Evolutionary conservation across 768 basidiomycete species (phyloP), one percentile per base, ranked within the genome.

Genomic region (Rhizopogon sp.): DNA sequence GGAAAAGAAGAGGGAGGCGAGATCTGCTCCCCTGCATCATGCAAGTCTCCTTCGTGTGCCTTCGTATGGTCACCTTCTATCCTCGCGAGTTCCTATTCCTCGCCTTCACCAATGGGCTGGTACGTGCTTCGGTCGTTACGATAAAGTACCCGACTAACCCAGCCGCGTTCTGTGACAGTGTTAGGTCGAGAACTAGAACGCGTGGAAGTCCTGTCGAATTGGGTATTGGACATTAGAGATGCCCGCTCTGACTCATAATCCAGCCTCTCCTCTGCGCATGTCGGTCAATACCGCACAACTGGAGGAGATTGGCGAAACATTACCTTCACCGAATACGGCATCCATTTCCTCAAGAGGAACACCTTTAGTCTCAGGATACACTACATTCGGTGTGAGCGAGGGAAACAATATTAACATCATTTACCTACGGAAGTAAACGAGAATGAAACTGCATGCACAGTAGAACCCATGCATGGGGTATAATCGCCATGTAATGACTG

Each of bases 391-490:
- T 3, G 29, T 70, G 11, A 66, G 56, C 31, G 45, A 7, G 31
- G 47, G 39, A 45, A 6, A 13, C 16, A 49, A 8, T 8, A 3
- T 29, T 39, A 37, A 14, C 28, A 22, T 3, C 41, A 52, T 43
- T n/a, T 28, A 54, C 88, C 60, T 65, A 93, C 84, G 70, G 71
- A 91, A 89, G 69, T 89, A 92, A 5, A 93, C 89, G 43, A 93
- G 74, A 45, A 96, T 74, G 66, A 95, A 90, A 64, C 91, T 91
- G 64, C 89, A 86, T 8, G 81, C 81, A 66, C 93, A 93, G 71
- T 93, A 94, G 73, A 93, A 93, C 22, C 87, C 92, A 62, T 96
- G 93, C 93, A 98, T 95, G 0, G 92, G 91, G 72, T 98, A 97
- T 53, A 98, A 68, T 45, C 90, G 79, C 94, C 95, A 98, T 41